phyloP scores from a whole-genome alignment of 345 rosid genomes.

The Hibiscus tridactylites region DNA sequence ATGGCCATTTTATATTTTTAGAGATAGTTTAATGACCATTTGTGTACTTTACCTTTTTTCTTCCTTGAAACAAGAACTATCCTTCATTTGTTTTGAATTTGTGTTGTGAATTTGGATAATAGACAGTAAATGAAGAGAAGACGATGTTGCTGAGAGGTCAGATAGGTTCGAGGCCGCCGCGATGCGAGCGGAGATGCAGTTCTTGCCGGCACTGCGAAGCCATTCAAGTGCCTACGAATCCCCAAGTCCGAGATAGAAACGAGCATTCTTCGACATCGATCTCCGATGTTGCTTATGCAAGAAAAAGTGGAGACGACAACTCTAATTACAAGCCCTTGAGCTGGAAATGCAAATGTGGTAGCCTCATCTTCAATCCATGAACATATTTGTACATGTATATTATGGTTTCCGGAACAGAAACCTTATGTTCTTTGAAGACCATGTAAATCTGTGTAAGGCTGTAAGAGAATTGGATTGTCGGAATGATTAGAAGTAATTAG shows the following conservation, averaged over 20 bases:
- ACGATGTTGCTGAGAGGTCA: slow-evolving; percentile 32
- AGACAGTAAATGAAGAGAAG: slow-evolving; percentile 28
- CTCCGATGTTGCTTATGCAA: slow-evolving; percentile 30
- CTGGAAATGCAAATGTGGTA: slow-evolving; percentile 97
- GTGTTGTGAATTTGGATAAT: background rate
- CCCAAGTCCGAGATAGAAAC: slow-evolving; percentile 30
- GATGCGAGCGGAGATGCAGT: slow-evolving; percentile 70
- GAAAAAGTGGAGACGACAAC: slow-evolving; percentile 36
- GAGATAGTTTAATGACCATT: no score
- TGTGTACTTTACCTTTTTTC: no score
- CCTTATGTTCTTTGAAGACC: background rate
- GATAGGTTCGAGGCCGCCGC: slow-evolving; percentile 88
- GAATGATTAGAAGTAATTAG: background rate
- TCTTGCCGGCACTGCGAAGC: slow-evolving; percentile 76
- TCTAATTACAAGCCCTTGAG: slow-evolving; percentile 84
- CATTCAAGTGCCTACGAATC: slow-evolving; percentile 81
- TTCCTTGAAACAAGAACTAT: background rate
- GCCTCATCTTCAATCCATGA: slow-evolving; percentile 79
- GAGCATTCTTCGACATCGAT: slow-evolving; percentile 16
- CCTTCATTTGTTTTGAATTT: background rate
- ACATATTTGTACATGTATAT: background rate
- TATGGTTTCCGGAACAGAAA: background rate
- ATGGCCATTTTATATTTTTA: no score
- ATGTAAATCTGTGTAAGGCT: background rate
- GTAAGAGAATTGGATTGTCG: background rate